A percentile compares a stretch with the other conserved stretches of the same genome.
Evolutionary conservation across 2,329 filamentous ascomycete genomes (phyloP).

Genomic region (Pyricularia sp.): DNA sequence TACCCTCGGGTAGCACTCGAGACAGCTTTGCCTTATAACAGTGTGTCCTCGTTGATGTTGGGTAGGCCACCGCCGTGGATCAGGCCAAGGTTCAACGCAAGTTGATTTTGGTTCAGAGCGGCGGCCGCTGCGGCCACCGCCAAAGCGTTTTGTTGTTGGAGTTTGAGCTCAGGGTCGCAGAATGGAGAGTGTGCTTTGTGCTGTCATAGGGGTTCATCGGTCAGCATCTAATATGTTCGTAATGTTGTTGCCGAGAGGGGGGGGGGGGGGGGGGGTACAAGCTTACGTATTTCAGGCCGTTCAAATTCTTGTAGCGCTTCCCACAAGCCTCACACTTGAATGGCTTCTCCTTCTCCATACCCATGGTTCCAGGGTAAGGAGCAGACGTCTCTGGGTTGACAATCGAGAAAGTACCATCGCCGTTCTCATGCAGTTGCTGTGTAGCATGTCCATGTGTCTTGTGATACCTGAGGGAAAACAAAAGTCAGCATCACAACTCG

Average conservation of each 20-base stretch:
- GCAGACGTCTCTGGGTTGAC: slow-evolving; percentile 92
- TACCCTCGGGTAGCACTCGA: not conserved
- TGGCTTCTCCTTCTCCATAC: slow-evolving; percentile 99
- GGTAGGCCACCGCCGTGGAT: slow-evolving; percentile 16
- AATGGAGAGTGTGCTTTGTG: slow-evolving; percentile 76
- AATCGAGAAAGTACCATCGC: slow-evolving; percentile 95
- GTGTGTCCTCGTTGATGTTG: slow-evolving; percentile 34
- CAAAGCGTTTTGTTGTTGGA: slow-evolving; percentile 25
- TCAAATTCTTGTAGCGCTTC: slow-evolving; percentile 98
- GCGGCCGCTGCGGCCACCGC: slow-evolving; percentile 23
- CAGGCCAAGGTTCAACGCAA: slow-evolving; percentile 22
- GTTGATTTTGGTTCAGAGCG: slow-evolving; percentile 16
- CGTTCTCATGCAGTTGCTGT: slow-evolving; percentile 92
- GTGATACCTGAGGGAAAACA: slow-evolving; percentile 42
- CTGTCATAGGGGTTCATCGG: slow-evolving; percentile 22
- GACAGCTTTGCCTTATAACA: slow-evolving; percentile 12
- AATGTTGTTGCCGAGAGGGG: not conserved
- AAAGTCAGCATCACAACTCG: not conserved
- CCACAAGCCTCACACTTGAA: slow-evolving; percentile 96
- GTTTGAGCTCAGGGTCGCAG: slow-evolving; percentile 73
- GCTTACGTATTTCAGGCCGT: slow-evolving; percentile 88
- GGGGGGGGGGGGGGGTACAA: too few relatives aligned
- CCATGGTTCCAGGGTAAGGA: slow-evolving; percentile 88
- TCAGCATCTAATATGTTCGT: not conserved
- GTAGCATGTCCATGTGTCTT: slow-evolving; percentile 89